Percentiles rank a stretch among this genome's conserved stretches.
phyloP scores from a whole-genome alignment of 176 grass and related monocot species.

The Aegilops sharonensis region DNA sequence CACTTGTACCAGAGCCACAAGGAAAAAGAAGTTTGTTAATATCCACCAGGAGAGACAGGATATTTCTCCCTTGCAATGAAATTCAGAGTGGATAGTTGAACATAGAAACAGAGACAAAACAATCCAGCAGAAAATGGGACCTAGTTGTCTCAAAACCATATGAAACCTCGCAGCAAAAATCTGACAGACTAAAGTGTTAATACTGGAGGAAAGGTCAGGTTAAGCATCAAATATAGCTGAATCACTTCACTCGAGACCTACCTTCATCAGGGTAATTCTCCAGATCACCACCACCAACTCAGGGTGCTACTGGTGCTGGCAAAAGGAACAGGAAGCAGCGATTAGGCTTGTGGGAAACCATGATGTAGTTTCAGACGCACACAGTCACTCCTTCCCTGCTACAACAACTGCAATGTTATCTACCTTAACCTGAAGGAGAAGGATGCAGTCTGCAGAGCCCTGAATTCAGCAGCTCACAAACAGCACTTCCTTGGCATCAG shows the following conservation, averaged over 20 bases:
- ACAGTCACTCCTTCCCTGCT: not conserved
- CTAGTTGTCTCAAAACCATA: not conserved
- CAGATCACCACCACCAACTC: not conserved
- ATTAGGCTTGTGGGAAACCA: not conserved
- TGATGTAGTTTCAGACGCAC: not conserved
- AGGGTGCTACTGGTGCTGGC: not conserved
- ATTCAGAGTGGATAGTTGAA: not conserved
- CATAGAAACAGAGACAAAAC: not conserved
- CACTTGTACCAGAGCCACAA: not conserved
- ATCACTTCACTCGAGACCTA: not conserved
- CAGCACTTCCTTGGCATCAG: not conserved
- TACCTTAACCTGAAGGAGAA: not conserved
- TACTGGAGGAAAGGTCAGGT: not conserved
- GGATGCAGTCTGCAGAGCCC: not conserved
- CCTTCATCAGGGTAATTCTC: not conserved
- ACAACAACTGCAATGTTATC: not conserved
- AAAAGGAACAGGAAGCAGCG: not conserved
- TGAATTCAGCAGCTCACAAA: not conserved
- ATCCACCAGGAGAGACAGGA: not conserved
- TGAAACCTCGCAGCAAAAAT: not conserved
- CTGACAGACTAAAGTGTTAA: not conserved
- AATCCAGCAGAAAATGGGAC: too few species aligned
- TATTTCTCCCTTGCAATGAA: not conserved
- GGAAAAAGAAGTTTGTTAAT: not conserved
- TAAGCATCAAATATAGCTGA: not conserved